Conservation (phyloP, 2,329 filamentous ascomycete species). For the Stenocarpella maydis region DNA sequence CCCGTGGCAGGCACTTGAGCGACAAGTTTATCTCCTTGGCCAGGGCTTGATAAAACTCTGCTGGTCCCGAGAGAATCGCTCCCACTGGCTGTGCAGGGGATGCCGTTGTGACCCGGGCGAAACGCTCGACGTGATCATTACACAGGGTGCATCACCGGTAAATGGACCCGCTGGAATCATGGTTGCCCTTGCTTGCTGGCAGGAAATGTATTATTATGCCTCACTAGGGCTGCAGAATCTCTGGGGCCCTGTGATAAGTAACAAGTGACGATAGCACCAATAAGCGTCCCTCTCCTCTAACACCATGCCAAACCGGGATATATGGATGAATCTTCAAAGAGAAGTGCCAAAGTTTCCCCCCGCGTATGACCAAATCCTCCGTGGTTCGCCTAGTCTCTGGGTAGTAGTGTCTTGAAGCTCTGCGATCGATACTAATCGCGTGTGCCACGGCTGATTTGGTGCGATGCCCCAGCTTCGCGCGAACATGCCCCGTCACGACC, state of each 20-base stretch:
- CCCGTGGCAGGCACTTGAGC: background rate
- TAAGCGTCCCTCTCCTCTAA: conserved; percentile 24
- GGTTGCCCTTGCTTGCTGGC: background rate
- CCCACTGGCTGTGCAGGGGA: no score
- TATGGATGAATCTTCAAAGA: conserved; percentile 33
- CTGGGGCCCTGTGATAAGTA: conserved; percentile 12
- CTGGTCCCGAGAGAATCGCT: background rate
- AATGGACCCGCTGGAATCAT: conserved; percentile 8
- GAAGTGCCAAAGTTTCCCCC: conserved; percentile 14
- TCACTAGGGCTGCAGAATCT: background rate
- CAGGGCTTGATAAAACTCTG: background rate
- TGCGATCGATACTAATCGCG: background rate
- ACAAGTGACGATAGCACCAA: conserved; percentile 32
- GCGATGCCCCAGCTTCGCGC: background rate
- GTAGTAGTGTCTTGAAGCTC: background rate
- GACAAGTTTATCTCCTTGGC: background rate
- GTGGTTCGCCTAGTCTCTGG: background rate
- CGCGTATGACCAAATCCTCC: conserved; percentile 13
- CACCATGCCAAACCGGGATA: conserved; percentile 31
- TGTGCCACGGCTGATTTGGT: background rate
- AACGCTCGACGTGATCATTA: background rate
- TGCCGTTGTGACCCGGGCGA: background rate
- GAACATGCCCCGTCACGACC: background rate
- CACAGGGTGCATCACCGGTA: background rate
- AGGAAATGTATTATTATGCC: conserved; percentile 2